Conservation (phyloP, 208 protist species). For the Leishmania martiniquensis region DNA sequence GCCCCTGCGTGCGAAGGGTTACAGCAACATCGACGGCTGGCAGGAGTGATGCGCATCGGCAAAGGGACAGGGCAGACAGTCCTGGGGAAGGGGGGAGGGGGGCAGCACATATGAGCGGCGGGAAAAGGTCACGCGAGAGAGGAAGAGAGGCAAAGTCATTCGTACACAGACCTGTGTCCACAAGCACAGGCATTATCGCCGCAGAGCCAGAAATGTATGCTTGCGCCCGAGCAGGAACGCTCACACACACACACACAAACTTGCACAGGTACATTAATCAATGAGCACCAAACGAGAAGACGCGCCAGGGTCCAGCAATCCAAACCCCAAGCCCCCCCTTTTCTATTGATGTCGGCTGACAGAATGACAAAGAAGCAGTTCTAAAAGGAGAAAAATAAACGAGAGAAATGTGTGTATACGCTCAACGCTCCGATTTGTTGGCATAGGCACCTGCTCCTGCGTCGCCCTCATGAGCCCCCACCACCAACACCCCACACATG, state of each 20-base stretch:
- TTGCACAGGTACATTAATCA: neutral
- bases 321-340: neutral
- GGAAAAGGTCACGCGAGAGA: neutral
- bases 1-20: neutral
- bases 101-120: neutral
- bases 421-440: neutral
- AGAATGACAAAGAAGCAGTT: neutral
- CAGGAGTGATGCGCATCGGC: neutral
- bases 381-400: neutral
- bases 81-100: neutral
- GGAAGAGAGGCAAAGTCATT: neutral
- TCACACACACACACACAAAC: neutral
- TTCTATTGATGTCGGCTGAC: neutral
- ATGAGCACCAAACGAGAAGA: neutral
- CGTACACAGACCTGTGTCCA: neutral
- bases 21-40: neutral
- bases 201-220: neutral
- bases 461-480: neutral
- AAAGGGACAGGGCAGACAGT: neutral
- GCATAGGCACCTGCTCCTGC: too few species aligned
- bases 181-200: neutral
- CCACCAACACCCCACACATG: neutral
- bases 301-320: neutral
- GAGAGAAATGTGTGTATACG: neutral
- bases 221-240: neutral